Percentiles rank a stretch among this genome's conserved stretches.
Evolutionary conservation across 306 rosid genomes (phyloP).

Genomic region (Dryas octopetala): DNA sequence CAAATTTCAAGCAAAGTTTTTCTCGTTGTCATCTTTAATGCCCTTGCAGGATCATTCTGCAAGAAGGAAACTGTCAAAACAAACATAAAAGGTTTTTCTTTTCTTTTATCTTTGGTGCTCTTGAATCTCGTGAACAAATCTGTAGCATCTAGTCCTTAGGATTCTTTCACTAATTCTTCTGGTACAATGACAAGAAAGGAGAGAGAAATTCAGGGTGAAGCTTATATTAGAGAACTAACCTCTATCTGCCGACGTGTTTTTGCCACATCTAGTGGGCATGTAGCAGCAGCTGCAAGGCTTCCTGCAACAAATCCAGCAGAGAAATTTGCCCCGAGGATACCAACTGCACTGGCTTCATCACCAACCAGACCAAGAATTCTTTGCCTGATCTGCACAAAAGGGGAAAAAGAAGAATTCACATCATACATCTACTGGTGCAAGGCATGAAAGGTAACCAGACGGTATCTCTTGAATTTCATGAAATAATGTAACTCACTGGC

Average conservation of each 20-base stretch:
- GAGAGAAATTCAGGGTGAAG: background rate
- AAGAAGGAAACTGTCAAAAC: constrained; percentile 4
- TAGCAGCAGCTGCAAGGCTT: constrained; percentile 80
- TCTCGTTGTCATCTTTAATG: constrained; percentile 80
- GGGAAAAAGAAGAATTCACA: constrained; percentile 17
- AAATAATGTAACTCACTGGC: constrained; percentile 57
- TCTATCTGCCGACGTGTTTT: constrained; percentile 90
- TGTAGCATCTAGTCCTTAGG: background rate
- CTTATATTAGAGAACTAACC: constrained; percentile 46
- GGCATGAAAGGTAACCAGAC: constrained; percentile 12
- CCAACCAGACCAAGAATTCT: constrained; percentile 56
- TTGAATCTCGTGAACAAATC: background rate
- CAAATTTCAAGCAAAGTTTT: constrained; percentile 77
- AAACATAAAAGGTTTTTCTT: background rate
- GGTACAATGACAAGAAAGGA: background rate
- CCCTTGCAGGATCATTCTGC: constrained; percentile 69
- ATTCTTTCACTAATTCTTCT: background rate
- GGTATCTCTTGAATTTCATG: constrained; percentile 6
- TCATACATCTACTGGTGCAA: constrained; percentile 25
- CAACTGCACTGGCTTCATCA: constrained; percentile 55
- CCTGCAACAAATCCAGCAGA: constrained; percentile 87
- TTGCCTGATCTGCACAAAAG: constrained; percentile 57
- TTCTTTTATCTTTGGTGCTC: background rate
- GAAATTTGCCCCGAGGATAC: constrained; percentile 77
- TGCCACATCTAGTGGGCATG: constrained; percentile 96